Base-by-base conservation (phyloP, 2,329 filamentous ascomycete species). In the Aureobasidium sp. region DNA sequence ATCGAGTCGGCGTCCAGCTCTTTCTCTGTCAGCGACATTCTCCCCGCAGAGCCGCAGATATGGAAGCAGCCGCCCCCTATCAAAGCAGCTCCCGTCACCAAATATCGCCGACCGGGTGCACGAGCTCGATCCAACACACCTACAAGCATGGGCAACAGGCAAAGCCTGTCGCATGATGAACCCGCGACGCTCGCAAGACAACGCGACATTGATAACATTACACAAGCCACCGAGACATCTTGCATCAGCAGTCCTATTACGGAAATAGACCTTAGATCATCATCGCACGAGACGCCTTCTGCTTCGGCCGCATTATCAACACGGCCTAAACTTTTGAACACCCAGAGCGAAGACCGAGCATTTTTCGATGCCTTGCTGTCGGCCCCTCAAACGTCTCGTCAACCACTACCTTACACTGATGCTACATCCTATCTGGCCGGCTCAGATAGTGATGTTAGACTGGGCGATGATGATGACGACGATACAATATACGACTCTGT, bases 401-500 rank as follows among this genome's bases (percentile, higher is more conserved):
- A 30, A 40, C 17, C 47, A 27, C 3, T 19, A 11, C n/a, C 27
- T 5, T 16, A 19, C 11, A 83, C 80, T 19, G 80, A 83, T 63
- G 76, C 77, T 52, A 72, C 78, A 25, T 87, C 84, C 21, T 86
- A 83, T 24, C 74, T 81, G 48, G 21, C 48, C 57, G 84, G 83
- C 56, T 88, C 84, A 24, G 86, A 90, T 61, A 78, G 80, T 63
- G 84, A 88, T 56, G 73, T 73, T 57, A 79, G 80, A 59, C 88
- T 81, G 10, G 79, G 79, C 19, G 86, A 89, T 55, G 86, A 89
- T 53, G 84, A 88, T 61, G 86, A 83, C 69, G 89, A 85, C 66
- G 86, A 90, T 61, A 87, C 82, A 16, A 76, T 86, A 53, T 90
- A 83, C 67, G 87, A 90, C 71, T 90, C 86, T 25, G 70, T 89